Base-by-base conservation (phyloP, 345 rosid species). In the Aethionema arabicum region DNA sequence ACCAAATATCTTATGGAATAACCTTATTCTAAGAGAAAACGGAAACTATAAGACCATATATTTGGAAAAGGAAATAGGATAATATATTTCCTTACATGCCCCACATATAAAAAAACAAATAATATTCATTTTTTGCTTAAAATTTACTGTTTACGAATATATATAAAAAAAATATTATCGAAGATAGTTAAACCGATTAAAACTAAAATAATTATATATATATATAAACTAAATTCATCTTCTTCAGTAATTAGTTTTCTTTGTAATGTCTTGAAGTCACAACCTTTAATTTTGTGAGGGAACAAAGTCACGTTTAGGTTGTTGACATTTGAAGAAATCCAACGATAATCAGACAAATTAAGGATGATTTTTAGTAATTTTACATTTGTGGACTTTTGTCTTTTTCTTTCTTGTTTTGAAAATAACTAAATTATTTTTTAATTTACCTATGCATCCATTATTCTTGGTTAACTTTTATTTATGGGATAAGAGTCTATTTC, bases 261-360 rank as follows among this genome's bases (percentile, higher is more conserved):
- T 33, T 5, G 2, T 7, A 7, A 12, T 50, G 2, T 57, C 58
- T 70, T 13, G 69, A 57, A 70, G 36, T 31, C 15, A 12, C 60
- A 58, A 50, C 33, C 39, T 58, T 21, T 21, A 3, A 2, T 38
- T 21, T 46, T 56, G 56, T 37, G 65, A 56, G 75, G 69, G 74
- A 70, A 57, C 74, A 70, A 70, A 70, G 16, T 52, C 65, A 70
- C 48, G 64, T 45, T 57, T 57, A 46, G 65, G 58, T 57, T 31
- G 27, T 38, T 8, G 0, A 61, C 61, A 60, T 60, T 59, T 43
- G 14, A 60, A n/a, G 53, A 59, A 10, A 51, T 59, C 53, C 43
- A 51, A 33, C 8, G 5, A 41, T n/a, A 54, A 52, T 16, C 59
- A 59, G 52, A 42, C 21, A 69, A 52, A 32, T 15, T 41, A 43